phyloP scores from a whole-genome alignment of 2,329 filamentous ascomycete species.

The Fusarium brevicatenulatum region DNA sequence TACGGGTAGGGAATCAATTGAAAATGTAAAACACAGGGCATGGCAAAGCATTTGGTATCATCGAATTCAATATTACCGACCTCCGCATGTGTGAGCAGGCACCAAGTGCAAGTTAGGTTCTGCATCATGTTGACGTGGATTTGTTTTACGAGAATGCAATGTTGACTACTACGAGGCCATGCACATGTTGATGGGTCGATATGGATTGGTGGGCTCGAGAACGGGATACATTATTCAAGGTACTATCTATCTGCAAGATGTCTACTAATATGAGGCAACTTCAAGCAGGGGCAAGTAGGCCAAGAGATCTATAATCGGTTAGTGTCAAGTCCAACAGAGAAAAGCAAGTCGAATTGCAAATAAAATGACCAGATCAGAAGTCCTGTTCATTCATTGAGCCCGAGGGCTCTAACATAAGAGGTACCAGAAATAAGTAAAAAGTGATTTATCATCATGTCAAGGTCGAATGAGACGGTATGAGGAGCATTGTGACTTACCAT shows the following conservation, averaged over 20 bases:
- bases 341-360: conserved; percentile 7
- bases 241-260: neutral
- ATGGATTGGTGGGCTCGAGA: neutral
- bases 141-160: neutral
- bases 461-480: conserved; percentile 36
- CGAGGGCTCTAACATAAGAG: conserved; percentile 88
- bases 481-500: conserved; percentile 48
- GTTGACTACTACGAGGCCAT: neutral
- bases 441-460: conserved; percentile 76
- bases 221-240: neutral
- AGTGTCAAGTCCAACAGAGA: conserved; percentile 21
- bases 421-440: conserved; percentile 86
- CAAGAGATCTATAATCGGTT: conserved; percentile 26
- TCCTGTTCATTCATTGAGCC: conserved; percentile 84
- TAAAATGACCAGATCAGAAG: conserved; percentile 71
- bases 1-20: conserved; percentile 35
- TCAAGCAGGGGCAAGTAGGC: neutral
- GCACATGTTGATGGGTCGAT: neutral
- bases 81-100: neutral
- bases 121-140: neutral
- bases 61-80: conserved; percentile 14
- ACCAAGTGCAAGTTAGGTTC: neutral
- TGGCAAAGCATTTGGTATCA: conserved; percentile 28
- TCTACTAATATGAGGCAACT: neutral
- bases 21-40: conserved; percentile 47